phyloP scores from a whole-genome alignment of 768 basidiomycete species.

The Tremella yokohamensis region DNA sequence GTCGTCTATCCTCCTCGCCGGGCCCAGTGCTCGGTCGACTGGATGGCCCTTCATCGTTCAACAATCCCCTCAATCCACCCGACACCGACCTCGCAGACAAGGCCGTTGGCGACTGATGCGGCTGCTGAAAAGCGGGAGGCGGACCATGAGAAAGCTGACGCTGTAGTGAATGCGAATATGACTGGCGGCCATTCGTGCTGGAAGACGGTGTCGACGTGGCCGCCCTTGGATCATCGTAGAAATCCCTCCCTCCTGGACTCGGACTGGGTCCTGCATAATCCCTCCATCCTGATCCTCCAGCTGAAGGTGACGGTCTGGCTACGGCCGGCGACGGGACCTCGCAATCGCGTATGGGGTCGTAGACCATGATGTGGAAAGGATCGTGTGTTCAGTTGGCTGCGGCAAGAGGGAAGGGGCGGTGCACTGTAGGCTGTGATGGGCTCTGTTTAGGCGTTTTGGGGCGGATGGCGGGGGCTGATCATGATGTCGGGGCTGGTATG shows the following conservation, averaged over 20 bases:
- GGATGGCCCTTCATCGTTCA: constrained; percentile 30
- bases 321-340: constrained; percentile 40
- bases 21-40: constrained; percentile 20
- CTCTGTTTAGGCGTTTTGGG: too few relatives aligned
- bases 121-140: neutral
- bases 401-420: too few relatives aligned
- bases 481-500: too few relatives aligned
- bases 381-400: too few relatives aligned
- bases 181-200: neutral
- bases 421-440: too few relatives aligned
- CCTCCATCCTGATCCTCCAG: constrained; percentile 7
- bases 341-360: constrained; percentile 47
- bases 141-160: constrained; percentile 14
- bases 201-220: constrained; percentile 9
- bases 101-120: neutral
- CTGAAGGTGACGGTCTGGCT: constrained; percentile 6
- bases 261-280: neutral
- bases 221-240: too few relatives aligned
- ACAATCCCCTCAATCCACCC: constrained; percentile 30
- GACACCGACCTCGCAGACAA: constrained; percentile 13
- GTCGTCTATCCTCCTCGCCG: constrained; percentile 16
- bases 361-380: constrained; percentile 31
- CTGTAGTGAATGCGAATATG: constrained; percentile 4
- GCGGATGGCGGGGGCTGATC: too few relatives aligned
- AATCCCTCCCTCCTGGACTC: too few relatives aligned